Conservation (phyloP, 129 eudicot genomes). For the Flaveria ramosissima region DNA sequence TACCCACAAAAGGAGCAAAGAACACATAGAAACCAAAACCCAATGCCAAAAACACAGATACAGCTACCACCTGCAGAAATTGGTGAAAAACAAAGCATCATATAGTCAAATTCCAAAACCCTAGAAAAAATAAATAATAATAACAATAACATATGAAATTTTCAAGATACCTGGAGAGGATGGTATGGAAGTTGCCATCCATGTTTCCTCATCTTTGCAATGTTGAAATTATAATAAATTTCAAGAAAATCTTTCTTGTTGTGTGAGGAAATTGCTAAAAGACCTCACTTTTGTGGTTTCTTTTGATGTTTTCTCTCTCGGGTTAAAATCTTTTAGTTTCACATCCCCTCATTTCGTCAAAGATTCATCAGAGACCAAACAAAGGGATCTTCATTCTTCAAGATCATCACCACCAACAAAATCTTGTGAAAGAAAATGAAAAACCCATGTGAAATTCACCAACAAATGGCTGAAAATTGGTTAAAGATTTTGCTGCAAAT, state of each 20-base stretch:
- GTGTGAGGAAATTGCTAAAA: slow-evolving; percentile 21
- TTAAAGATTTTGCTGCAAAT: slow-evolving; percentile 5
- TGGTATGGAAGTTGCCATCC: slow-evolving; percentile 99
- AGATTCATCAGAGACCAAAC: slow-evolving; percentile 34
- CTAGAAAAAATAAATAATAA: slow-evolving; percentile 1
- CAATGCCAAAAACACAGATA: slow-evolving; percentile 95
- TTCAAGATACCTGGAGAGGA: slow-evolving; percentile 78
- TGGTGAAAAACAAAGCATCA: background rate
- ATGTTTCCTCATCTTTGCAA: slow-evolving; percentile 86
- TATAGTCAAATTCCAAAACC: slow-evolving; percentile 5
- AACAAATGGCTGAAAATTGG: slow-evolving; percentile 17
- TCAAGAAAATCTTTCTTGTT: slow-evolving; percentile 33
- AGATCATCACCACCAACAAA: slow-evolving; percentile 16
- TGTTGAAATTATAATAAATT: slow-evolving; percentile 23
- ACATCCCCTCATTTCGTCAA: slow-evolving; percentile 51
- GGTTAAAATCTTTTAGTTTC: slow-evolving; percentile 28
- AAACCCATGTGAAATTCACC: slow-evolving; percentile 5
- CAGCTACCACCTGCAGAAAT: slow-evolving; percentile 86
- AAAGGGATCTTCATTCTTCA: slow-evolving; percentile 27
- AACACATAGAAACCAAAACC: slow-evolving; percentile 98
- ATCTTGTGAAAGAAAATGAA: slow-evolving; percentile 15
- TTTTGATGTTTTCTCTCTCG: slow-evolving; percentile 14
- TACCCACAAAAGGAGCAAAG: slow-evolving; percentile 99
- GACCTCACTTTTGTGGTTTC: slow-evolving; percentile 24
- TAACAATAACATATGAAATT: background rate